phyloP scores from a whole-genome alignment of 352 stramenopile species.

The Phytophthora palmivora region DNA sequence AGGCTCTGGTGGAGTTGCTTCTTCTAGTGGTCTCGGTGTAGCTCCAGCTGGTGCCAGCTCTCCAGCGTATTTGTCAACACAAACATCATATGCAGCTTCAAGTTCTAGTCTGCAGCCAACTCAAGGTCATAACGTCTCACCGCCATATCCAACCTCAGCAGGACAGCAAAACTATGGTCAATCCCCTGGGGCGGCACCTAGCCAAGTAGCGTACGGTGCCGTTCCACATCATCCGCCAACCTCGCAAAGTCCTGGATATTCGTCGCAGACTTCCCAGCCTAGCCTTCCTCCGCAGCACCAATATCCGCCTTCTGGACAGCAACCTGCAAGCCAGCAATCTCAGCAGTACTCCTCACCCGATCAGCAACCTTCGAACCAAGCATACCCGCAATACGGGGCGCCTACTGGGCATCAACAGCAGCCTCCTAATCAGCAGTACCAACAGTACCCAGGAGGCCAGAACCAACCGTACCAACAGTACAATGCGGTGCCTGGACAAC shows the following conservation, averaged over 20 bases:
- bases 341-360: slow-evolving; percentile 26
- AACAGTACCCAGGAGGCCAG: neutral
- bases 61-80: slow-evolving; percentile 24
- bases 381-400: slow-evolving; percentile 39
- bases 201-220: slow-evolving; percentile 25
- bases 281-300: too few species aligned
- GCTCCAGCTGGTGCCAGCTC: slow-evolving; percentile 4
- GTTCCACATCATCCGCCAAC: slow-evolving; percentile 18
- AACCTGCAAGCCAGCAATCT: neutral
- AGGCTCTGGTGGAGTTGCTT: slow-evolving; percentile 11
- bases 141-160: slow-evolving; percentile 20
- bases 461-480: too few species aligned
- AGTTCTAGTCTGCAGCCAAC: slow-evolving; percentile 9
- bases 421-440: slow-evolving; percentile 31
- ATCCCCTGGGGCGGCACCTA: slow-evolving; percentile 7
- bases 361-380: slow-evolving; percentile 34
- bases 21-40: slow-evolving; percentile 1
- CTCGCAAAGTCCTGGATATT: slow-evolving; percentile 27
- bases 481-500: too few species aligned
- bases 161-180: slow-evolving; percentile 33
- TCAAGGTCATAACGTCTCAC: slow-evolving; percentile 17
- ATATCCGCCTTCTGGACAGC: slow-evolving; percentile 39
- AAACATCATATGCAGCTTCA: slow-evolving; percentile 29
- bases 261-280: slow-evolving; percentile 8
- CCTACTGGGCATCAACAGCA: slow-evolving; percentile 28